phyloP scores from a whole-genome alignment of 202 grass and related monocot species.

The Saccharum hybrid region DNA sequence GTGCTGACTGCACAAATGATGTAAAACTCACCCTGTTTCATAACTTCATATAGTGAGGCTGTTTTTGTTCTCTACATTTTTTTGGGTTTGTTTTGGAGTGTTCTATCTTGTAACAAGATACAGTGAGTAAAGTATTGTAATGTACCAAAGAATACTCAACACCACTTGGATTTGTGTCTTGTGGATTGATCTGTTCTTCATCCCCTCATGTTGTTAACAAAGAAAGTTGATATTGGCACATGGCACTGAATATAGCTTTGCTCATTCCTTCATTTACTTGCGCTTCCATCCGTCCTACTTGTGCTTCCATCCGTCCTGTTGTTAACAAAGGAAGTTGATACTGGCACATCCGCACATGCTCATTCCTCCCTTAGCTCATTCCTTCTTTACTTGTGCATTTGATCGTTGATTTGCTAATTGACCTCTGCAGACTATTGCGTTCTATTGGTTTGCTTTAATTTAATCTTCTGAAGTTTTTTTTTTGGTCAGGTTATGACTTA shows the following conservation, averaged over 20 bases:
- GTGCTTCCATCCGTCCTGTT: too few relatives aligned
- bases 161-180: constrained; percentile 41
- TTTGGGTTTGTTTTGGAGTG: constrained; percentile 31
- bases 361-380: background rate
- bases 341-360: background rate
- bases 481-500: background rate
- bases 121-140: constrained; percentile 57
- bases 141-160: constrained; percentile 50
- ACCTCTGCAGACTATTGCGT: background rate
- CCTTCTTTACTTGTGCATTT: background rate
- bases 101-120: constrained; percentile 51
- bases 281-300: too few relatives aligned
- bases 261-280: too few relatives aligned
- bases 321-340: constrained; percentile 20
- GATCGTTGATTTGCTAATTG: background rate
- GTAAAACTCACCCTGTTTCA: constrained; percentile 38
- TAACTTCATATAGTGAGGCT: constrained; percentile 48
- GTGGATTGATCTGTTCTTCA: constrained; percentile 40
- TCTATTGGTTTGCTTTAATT: background rate
- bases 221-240: background rate
- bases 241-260: too few relatives aligned
- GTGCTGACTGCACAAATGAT: constrained; percentile 42
- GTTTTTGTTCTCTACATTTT: constrained; percentile 32
- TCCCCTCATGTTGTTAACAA: constrained; percentile 12
- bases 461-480: background rate